Conservation (phyloP, 2,329 filamentous ascomycete genomes). For the Alternaria arborescens region DNA sequence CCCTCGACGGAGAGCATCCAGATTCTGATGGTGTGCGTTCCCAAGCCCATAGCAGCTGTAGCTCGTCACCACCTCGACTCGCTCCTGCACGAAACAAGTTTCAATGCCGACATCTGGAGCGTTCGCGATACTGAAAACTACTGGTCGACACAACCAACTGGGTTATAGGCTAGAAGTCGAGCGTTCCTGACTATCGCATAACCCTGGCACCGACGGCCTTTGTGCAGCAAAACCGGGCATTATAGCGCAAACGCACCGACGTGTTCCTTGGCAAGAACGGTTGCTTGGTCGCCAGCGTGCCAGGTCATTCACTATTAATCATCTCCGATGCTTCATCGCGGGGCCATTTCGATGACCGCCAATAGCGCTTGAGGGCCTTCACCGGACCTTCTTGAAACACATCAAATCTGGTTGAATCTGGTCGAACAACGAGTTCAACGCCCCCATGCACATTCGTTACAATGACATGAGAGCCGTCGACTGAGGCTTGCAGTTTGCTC, state of each 20-base stretch:
- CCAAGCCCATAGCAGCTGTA: conserved; percentile 5
- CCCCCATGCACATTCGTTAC: conserved; percentile 13
- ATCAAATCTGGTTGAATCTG: conserved; percentile 15
- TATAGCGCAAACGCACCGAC: conserved; percentile 30
- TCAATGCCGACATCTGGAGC: conserved; percentile 4
- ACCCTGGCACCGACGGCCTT: conserved; percentile 28
- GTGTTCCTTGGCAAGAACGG: conserved; percentile 35
- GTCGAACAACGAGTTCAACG: conserved; percentile 25
- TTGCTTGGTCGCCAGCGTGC: conserved; percentile 43
- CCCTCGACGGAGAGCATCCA: conserved; percentile 12
- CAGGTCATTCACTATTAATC: conserved; percentile 42
- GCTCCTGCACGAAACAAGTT: conserved; percentile 3
- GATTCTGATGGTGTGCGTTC: conserved; percentile 14
- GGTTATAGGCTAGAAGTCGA: conserved; percentile 15
- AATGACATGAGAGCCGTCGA: conserved; percentile 13
- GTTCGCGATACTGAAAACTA: not conserved
- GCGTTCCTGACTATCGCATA: conserved; percentile 26
- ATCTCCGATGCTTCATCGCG: conserved; percentile 26
- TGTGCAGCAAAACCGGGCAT: conserved; percentile 28
- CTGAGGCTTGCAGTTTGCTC: conserved; percentile 10
- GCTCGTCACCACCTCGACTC: conserved; percentile 7
- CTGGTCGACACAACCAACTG: conserved; percentile 5
- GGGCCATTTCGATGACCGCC: conserved; percentile 24
- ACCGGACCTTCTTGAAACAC: conserved; percentile 28
- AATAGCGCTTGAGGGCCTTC: conserved; percentile 25